Evolutionary conservation across 176 grass and related monocot genomes (phyloP), one percentile per base, ranked within the genome.

Genomic region (Eleusine coracana): DNA sequence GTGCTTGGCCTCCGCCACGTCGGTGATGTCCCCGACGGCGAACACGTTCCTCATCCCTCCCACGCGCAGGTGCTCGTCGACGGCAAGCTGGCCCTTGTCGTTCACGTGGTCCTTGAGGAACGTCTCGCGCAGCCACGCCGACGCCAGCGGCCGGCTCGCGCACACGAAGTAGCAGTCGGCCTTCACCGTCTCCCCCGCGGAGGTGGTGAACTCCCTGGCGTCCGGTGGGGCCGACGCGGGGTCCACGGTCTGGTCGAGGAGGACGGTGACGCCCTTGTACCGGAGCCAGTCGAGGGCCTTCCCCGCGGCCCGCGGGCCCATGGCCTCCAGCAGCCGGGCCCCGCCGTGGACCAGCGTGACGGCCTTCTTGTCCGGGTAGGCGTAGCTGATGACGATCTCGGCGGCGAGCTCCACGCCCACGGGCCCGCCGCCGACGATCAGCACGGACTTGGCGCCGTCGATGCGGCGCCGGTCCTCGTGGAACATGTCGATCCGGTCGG

Each of bases 201-300:
- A 90, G 10, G 92, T 95, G 6, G 77, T 92, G 84, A 90, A 92
- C 4, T 39, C 56, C 11, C 16, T n/a, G 1, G 72, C 14, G 0
- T 77, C 72, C 5, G 42, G 21, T 0, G 63, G 8, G 3, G 61
- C 25, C 4, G 31, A 1, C 5, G 80, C 56, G 7, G 88, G 2
- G 88, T 92, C 85, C 14, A 95, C 28, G 11, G 82, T 86, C 82
- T 92, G 93, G 34, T 95, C 87, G 17, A 95, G 73, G 10, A 95
- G 93, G 13, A 95, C 90, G 38, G 78, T 77, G 21, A 95, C 87
- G 34, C 90, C 65, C 88, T 84, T 95, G 41, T 88, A 95, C 1
- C 52, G 83, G 3, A 95, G 80, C 93, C 93, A 95, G 38, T 95
- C 93, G 0, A 90, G 65, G 10, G 93, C 93, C 73, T 92, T 95